Base-by-base conservation (phyloP, 2,329 filamentous ascomycete species). In the Myotisia sp. region DNA sequence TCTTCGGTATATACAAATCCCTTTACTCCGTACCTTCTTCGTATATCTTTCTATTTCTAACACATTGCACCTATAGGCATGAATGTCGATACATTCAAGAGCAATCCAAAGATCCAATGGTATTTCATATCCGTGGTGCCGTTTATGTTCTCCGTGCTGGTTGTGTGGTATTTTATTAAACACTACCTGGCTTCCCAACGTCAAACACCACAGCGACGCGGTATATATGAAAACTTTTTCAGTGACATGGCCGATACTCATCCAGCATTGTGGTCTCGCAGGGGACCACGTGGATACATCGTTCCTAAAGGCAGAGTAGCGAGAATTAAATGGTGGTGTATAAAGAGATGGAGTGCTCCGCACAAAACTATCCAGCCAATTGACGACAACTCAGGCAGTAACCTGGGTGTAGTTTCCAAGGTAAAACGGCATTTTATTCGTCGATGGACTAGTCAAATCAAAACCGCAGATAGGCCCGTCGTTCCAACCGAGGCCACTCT, bases 171-270 rank as follows among this genome's bases (percentile, higher is more conserved):
- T 42, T 46, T 52, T 22, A 53, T 67, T 33, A 67, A 68, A 42
- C 60, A 65, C 47, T 49, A 50, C 12, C 50, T 65, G 3, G 53
- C 60, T 7, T 49, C 51, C 5, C 52, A 54, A 24, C 53, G 58
- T 27, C 60, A 64, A 38, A 58, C 62, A 5, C 60, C 62, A 0
- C 58, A 64, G 29, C 57, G 62, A 26, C 53, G 66, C 9, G 65
- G 64, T 21, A 54, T 67, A 14, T 70, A 69, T 44, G 65, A 70
- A 43, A 48, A 55, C 4, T 56, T 70, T 9, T 70, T 65, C 46
- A 51, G 58, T 28, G 57, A 67, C 8, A 54, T 70, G 16, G 56
- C 64, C 3, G 54, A 52, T n/a, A 40, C 49, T 3, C 57, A 67
- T 35, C 62, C 67, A 1, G 38, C 49, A 1, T 52, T 69, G 2